Evolutionary conservation across 1,139 yeast species (phyloP).

Genomic region (Nakaseomyces delphensis): DNA sequence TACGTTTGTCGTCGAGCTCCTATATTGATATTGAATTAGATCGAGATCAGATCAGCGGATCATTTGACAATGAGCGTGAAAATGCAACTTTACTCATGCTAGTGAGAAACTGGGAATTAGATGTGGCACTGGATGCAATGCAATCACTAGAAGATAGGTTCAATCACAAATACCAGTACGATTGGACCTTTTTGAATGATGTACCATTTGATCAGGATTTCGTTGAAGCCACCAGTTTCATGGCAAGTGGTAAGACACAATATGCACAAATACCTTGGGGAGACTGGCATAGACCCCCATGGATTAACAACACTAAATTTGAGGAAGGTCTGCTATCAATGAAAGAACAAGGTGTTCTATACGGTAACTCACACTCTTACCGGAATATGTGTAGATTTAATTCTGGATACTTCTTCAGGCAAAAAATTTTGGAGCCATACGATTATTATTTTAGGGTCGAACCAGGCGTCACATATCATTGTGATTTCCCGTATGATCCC

Average conservation of each 20-base stretch:
- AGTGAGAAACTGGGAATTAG: conserved; percentile 58
- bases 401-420: conserved; percentile 74
- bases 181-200: conserved; percentile 87
- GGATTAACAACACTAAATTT: conserved; percentile 36
- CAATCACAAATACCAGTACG: conserved; percentile 58
- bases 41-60: neutral
- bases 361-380: conserved; percentile 71
- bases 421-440: conserved; percentile 53
- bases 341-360: conserved; percentile 54
- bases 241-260: conserved; percentile 64
- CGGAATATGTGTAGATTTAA: conserved; percentile 79
- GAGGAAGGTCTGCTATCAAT: conserved; percentile 46
- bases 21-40: conserved; percentile 31
- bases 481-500: conserved; percentile 80
- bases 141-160: conserved; percentile 61
- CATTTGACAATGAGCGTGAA: conserved; percentile 30
- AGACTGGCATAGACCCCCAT: conserved; percentile 61
- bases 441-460: conserved; percentile 94
- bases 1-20: conserved; percentile 37
- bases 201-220: conserved; percentile 66
- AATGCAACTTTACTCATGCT: conserved; percentile 64
- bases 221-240: conserved; percentile 54
- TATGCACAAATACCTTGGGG: conserved; percentile 61
- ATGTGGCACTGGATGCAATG: conserved; percentile 55
- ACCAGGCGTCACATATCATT: conserved; percentile 77